phyloP scores from a whole-genome alignment of 441 rosid species.

The Populus hybrid region DNA sequence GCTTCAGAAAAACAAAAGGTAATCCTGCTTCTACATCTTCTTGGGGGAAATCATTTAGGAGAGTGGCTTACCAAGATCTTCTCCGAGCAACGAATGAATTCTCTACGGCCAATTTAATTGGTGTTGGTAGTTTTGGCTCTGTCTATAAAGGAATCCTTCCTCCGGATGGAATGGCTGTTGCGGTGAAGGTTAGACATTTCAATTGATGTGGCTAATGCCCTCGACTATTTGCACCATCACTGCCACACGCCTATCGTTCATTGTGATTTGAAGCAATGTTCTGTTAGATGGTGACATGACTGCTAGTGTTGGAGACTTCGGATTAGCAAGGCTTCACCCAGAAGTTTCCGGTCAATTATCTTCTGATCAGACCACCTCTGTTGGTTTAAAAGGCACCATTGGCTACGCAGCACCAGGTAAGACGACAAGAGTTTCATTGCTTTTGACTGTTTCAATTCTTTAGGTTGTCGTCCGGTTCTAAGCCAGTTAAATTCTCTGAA shows the following conservation, averaged over 20 bases:
- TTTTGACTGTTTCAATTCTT: not conserved
- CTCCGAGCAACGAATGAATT: not conserved
- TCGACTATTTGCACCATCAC: too few relatives aligned
- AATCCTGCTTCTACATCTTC: not conserved
- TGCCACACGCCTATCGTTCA: too few relatives aligned
- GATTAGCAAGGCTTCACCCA: too few relatives aligned
- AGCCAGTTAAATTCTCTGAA: too few relatives aligned
- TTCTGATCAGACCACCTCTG: too few relatives aligned
- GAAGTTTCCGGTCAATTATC: too few relatives aligned
- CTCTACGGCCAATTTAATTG: not conserved
- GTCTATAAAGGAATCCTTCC: too few relatives aligned
- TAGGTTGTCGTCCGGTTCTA: not conserved
- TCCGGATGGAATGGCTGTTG: conserved; percentile 6
- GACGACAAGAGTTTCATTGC: not conserved
- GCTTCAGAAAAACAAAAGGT: not conserved
- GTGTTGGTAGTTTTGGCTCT: not conserved
- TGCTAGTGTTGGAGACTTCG: too few relatives aligned
- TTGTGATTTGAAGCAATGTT: too few relatives aligned
- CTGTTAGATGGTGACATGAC: too few relatives aligned
- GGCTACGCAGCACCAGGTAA: not conserved
- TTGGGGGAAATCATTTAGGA: not conserved
- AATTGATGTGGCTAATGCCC: too few relatives aligned
- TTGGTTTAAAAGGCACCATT: too few relatives aligned
- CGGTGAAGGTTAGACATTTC: conserved; percentile 15
- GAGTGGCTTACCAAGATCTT: not conserved